phyloP scores from a whole-genome alignment of 2,329 filamentous ascomycete species.

The Alternaria tenuissima region DNA sequence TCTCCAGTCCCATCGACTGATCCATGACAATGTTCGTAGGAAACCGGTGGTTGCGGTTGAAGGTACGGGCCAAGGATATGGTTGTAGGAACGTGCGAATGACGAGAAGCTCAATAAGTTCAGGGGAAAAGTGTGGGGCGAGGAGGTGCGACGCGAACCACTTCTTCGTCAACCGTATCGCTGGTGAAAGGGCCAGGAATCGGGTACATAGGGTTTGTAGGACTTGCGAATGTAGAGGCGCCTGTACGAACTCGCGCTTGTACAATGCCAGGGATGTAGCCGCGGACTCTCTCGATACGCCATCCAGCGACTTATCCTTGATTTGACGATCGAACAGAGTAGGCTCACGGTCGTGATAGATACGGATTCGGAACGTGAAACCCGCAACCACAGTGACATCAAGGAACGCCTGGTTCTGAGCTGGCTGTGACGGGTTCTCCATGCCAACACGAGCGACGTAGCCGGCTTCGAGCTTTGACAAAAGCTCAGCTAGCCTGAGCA shows the following conservation, averaged over 20 bases:
- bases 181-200: constrained; percentile 79
- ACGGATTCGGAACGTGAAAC: constrained; percentile 80
- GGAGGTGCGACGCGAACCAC: constrained; percentile 87
- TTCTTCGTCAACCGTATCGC: constrained; percentile 85
- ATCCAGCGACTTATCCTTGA: constrained; percentile 76
- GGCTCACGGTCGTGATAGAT: constrained; percentile 91
- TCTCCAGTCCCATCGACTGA: constrained; percentile 93
- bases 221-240: constrained; percentile 82
- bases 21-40: constrained; percentile 77
- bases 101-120: constrained; percentile 87
- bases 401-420: constrained; percentile 82
- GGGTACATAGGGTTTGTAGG: constrained; percentile 79
- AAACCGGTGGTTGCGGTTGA: constrained; percentile 82
- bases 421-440: constrained; percentile 76
- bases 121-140: constrained; percentile 76
- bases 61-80: constrained; percentile 81
- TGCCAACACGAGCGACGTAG: constrained; percentile 74
- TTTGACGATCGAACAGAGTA: constrained; percentile 76
- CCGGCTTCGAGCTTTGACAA: constrained; percentile 69
- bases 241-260: constrained; percentile 76
- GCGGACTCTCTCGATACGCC: constrained; percentile 72
- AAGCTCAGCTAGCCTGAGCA: constrained; percentile 75
- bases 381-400: constrained; percentile 77
- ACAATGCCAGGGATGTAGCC: constrained; percentile 72
- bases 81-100: constrained; percentile 78